Evolutionary conservation across 202 grass and related monocot species (phyloP).

Genomic region (Eragrostis tef): DNA sequence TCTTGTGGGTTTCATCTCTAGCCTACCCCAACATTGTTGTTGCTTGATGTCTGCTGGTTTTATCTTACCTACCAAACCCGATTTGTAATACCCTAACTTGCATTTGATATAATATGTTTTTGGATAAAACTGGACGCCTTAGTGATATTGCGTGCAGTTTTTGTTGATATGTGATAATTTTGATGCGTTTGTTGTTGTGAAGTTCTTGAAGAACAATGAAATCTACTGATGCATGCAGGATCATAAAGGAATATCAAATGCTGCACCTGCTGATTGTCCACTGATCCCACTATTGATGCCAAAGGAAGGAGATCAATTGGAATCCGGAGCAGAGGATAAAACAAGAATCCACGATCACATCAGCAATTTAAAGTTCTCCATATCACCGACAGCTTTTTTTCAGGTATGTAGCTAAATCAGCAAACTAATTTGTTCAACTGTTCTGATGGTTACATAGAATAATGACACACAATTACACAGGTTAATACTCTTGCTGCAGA

Average conservation of each 20-base stretch:
- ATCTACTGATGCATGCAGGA: conserved; percentile 57
- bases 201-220: conserved; percentile 23
- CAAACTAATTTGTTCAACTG: conserved; percentile 15
- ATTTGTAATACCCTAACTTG: not conserved
- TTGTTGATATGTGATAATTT: not conserved
- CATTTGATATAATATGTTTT: not conserved
- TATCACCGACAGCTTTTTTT: conserved; percentile 98
- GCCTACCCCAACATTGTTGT: no score
- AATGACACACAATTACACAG: conserved; percentile 59
- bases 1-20: no score
- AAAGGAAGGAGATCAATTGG: conserved; percentile 55
- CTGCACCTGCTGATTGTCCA: conserved; percentile 86
- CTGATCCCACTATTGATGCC: conserved; percentile 65
- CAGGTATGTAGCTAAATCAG: conserved; percentile 61
- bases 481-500: conserved; percentile 98
- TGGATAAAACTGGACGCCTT: not conserved
- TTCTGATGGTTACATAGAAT: conserved; percentile 28
- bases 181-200: conserved; percentile 16
- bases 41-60: not conserved
- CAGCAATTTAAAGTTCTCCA: conserved; percentile 81
- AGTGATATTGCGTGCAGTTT: not conserved
- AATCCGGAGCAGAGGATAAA: conserved; percentile 54
- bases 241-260: conserved; percentile 98
- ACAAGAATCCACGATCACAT: conserved; percentile 92
- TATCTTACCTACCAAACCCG: not conserved